Conservation (phyloP, 805 yeast species). For the Wickerhamiella occidentalis region DNA sequence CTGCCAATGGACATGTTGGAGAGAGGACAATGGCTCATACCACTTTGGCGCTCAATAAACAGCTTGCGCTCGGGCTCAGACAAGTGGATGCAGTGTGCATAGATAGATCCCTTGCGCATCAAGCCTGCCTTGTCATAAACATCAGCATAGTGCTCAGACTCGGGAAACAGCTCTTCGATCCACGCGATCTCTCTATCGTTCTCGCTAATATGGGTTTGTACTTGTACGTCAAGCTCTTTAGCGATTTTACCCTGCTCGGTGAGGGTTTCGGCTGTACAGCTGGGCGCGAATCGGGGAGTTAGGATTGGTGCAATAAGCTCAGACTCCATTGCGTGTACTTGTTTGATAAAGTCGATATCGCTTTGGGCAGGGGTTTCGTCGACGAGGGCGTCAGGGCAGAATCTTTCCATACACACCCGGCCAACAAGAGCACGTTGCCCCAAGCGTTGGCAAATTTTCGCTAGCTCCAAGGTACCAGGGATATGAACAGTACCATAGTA, state of each 20-base stretch:
- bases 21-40: slow-evolving; percentile 87
- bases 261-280: slow-evolving; percentile 57
- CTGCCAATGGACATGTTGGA: slow-evolving; percentile 79
- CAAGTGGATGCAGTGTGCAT: slow-evolving; percentile 85
- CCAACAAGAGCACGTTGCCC: slow-evolving; percentile 91
- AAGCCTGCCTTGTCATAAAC: slow-evolving; percentile 60
- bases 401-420: slow-evolving; percentile 84
- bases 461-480: slow-evolving; percentile 62
- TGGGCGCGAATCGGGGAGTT: slow-evolving; percentile 91
- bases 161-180: slow-evolving; percentile 64
- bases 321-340: slow-evolving; percentile 39
- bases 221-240: slow-evolving; percentile 39
- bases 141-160: slow-evolving; percentile 52
- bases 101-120: slow-evolving; percentile 51
- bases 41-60: slow-evolving; percentile 44
- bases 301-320: slow-evolving; percentile 55
- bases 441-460: slow-evolving; percentile 47
- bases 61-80: slow-evolving; percentile 49
- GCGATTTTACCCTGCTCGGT: slow-evolving; percentile 49
- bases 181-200: slow-evolving; percentile 61
- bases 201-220: slow-evolving; percentile 89
- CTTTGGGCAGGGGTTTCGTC: slow-evolving; percentile 41
- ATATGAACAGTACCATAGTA: slow-evolving; percentile 85
- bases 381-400: slow-evolving; percentile 57
- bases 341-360: slow-evolving; percentile 45